Percentiles rank a stretch among this genome's conserved stretches.
Evolutionary conservation across 345 rosid species (phyloP).

Genomic region (Nasturtium officinale): DNA sequence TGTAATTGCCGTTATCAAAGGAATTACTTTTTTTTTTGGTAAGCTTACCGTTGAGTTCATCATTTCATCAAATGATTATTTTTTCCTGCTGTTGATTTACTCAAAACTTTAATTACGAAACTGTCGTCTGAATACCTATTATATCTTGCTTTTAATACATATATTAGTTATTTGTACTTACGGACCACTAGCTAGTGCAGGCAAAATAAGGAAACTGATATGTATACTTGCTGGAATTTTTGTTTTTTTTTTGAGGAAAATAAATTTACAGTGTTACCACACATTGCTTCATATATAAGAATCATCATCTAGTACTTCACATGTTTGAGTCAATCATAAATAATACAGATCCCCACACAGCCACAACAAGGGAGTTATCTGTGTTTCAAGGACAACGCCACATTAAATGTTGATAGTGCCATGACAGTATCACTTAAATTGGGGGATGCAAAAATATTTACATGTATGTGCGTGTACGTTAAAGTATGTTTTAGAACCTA

Average conservation of each 20-base stretch:
- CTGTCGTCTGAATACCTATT: conserved; percentile 19
- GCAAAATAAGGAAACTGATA: conserved; percentile 27
- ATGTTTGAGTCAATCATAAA: conserved; percentile 38
- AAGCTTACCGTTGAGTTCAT: conserved; percentile 40
- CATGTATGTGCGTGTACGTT: background rate
- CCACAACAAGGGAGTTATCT: background rate
- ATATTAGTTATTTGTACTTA: conserved; percentile 3
- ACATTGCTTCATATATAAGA: conserved; percentile 32
- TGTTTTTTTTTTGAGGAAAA: background rate
- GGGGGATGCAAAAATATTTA: conserved; percentile 14
- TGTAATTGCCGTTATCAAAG: conserved; percentile 40
- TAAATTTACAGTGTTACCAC: conserved; percentile 24
- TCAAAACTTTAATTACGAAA: conserved; percentile 12
- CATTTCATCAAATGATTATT: conserved; percentile 37
- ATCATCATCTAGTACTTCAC: conserved; percentile 33
- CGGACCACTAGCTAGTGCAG: conserved; percentile 39
- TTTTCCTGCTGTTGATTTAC: conserved; percentile 11
- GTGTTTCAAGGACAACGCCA: conserved; percentile 18
- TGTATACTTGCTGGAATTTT: conserved; percentile 13
- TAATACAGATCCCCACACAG: conserved; percentile 30
- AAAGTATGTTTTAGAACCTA: background rate
- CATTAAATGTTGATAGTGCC: conserved; percentile 34
- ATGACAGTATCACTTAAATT: conserved; percentile 11
- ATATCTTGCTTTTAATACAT: conserved; percentile 25
- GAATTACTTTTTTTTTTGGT: background rate